Base-by-base conservation (phyloP, 176 grass and related monocot species). In the Tuctoria greenei region DNA sequence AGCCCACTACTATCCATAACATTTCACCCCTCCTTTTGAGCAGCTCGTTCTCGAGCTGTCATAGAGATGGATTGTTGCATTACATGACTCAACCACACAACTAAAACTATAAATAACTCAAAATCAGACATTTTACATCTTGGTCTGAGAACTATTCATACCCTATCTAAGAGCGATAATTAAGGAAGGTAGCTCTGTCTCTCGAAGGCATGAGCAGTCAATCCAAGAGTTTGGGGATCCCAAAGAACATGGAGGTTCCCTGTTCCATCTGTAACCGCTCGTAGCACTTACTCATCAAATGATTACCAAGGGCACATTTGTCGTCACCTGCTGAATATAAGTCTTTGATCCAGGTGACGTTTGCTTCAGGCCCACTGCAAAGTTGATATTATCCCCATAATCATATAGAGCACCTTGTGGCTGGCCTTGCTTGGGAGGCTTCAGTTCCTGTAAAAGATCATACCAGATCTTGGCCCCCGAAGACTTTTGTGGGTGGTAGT, bases 401-500 rank as follows among this genome's bases (percentile, higher is more conserved):
- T 93, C 95, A 69, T 97, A 97, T 2, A 89, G 67, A 51, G 95
- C 91, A 72, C 69, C 84, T 77, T 97, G 91, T 15, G 91, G 88
- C 69, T 93, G 95, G 12, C 95, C 95, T 73, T 97, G 93, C 69
- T 92, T 97, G 6, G 95, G 91, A 66, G 95, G 95, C 67, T 92
- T 97, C 41, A 86, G 95, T 97, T 97, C 65, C 88, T 90, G 86
- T 93, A 97, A 74, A 97, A 97, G 57, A 97, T 97, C 95, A 97
- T 97, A 41, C 95, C 95, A 69, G 95, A 77, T 52, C 95, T 93
- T 52, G 95, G 95, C 13, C 91, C 95, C 65, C 95, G 60, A 31
- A 97, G 95, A 73, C 83, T 87, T 79, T 97, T 97, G 82, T 97
- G 95, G 4, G 95, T 97, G 38, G 95, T 97, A 18, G 95, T 97